Evolutionary conservation across 225 moss, liverwort and hornwort species (phyloP).

Genomic region (Bryum argenteum): DNA sequence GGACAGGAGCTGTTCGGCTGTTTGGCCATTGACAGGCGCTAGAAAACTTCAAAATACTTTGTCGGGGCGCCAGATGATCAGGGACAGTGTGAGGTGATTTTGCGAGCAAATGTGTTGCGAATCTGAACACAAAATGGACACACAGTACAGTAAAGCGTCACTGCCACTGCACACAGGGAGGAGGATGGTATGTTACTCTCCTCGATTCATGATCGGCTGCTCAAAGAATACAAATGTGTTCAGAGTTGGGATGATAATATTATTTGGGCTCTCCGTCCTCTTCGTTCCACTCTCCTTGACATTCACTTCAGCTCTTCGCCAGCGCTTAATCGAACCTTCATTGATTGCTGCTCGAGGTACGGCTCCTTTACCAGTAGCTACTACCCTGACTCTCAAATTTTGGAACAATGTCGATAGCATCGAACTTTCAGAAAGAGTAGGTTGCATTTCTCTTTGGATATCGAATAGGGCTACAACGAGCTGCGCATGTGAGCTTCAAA

Average conservation of each 20-base stretch:
- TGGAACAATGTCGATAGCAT: background rate
- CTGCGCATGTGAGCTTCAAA: too few relatives aligned
- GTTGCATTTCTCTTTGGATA: too few relatives aligned
- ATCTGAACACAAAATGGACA: constrained; percentile 20
- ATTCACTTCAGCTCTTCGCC: constrained; percentile 18
- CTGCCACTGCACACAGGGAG: background rate
- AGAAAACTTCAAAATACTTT: too few relatives aligned
- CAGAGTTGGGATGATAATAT: constrained; percentile 24
- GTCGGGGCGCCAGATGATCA: background rate
- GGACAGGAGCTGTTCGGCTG: constrained; percentile 2
- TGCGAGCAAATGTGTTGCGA: background rate
- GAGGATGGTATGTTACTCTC: background rate
- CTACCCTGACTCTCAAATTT: background rate
- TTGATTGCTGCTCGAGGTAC: constrained; percentile 26
- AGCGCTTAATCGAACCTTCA: constrained; percentile 22
- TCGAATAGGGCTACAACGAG: too few relatives aligned
- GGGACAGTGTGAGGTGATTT: background rate
- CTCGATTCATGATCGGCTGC: constrained; percentile 15
- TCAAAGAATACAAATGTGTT: constrained; percentile 16
- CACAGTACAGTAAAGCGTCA: constrained; percentile 12
- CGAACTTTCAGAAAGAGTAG: too few relatives aligned
- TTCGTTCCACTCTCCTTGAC: constrained; percentile 38
- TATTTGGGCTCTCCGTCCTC: constrained; percentile 35
- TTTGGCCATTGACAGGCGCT: background rate
- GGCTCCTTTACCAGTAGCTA: background rate